These are phyloP conservation scores for Glycine soja DNA, from an alignment of 306 rosid genomes.

Conservation along the genomic window DNA sequence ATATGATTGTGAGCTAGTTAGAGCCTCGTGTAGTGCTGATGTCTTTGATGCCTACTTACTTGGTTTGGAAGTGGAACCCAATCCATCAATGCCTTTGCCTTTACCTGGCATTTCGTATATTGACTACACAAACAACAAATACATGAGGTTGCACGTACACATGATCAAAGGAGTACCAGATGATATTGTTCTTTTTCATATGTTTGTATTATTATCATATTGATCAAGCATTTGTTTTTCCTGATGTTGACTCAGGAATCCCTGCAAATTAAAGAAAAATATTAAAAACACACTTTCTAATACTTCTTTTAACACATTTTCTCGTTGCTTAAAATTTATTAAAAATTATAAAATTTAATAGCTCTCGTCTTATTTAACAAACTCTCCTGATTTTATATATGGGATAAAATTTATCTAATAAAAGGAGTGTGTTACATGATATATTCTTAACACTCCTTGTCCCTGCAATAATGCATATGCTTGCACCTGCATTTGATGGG, in stretches of 20 bases:
- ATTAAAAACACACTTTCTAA: too few species aligned
- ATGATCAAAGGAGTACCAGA: background rate
- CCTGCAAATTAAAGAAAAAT: too few species aligned
- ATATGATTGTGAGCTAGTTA: too few species aligned
- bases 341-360: too few species aligned
- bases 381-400: too few species aligned
- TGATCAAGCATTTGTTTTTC: conserved; percentile 4
- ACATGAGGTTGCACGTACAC: background rate
- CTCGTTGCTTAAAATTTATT: too few species aligned
- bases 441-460: too few species aligned
- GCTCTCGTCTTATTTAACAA: too few species aligned
- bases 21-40: background rate
- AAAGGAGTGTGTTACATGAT: too few species aligned
- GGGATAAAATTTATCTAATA: too few species aligned
- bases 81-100: conserved; percentile 27
- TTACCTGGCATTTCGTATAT: background rate
- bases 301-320: too few species aligned
- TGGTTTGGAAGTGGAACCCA: conserved; percentile 31
- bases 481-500: background rate
- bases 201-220: background rate
- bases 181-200: background rate
- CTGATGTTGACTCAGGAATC: background rate
- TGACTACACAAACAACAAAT: background rate
- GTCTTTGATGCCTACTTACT: background rate
- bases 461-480: background rate